phyloP scores from a whole-genome alignment of 169 alveolate species.

The Plasmodium vivax region DNA sequence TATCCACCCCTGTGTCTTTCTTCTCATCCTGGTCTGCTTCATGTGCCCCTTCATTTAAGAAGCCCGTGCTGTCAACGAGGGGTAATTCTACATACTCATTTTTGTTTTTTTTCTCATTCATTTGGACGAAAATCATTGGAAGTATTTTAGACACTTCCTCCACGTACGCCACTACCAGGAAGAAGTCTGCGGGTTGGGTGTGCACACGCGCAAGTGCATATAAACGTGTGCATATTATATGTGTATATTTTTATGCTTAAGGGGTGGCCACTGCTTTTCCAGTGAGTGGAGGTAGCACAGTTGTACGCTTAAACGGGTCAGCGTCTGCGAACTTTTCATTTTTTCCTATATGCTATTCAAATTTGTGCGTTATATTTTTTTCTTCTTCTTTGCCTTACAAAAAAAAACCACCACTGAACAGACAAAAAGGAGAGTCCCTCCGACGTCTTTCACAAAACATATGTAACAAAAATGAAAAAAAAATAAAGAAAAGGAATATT shows the following conservation, averaged over 20 bases:
- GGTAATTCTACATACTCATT: conserved; percentile 48
- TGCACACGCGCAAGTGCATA: background rate
- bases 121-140: conserved; percentile 35
- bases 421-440: background rate
- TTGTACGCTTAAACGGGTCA: background rate
- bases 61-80: background rate
- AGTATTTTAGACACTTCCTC: conserved; percentile 56
- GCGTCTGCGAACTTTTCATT: background rate
- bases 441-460: conserved; percentile 38
- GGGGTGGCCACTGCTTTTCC: background rate
- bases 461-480: conserved; percentile 37
- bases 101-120: background rate
- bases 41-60: background rate
- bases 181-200: conserved; percentile 29
- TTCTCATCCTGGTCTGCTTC: conserved; percentile 9
- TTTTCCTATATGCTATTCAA: background rate
- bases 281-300: background rate
- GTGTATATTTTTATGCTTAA: background rate
- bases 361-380: background rate
- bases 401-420: conserved; percentile 44
- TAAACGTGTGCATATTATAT: background rate
- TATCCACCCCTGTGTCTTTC: background rate
- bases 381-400: conserved; percentile 31
- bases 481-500: conserved; percentile 29
- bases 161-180: conserved; percentile 66